Conservation (phyloP, 2,329 filamentous ascomycete species). For the Calycina herbarum region DNA sequence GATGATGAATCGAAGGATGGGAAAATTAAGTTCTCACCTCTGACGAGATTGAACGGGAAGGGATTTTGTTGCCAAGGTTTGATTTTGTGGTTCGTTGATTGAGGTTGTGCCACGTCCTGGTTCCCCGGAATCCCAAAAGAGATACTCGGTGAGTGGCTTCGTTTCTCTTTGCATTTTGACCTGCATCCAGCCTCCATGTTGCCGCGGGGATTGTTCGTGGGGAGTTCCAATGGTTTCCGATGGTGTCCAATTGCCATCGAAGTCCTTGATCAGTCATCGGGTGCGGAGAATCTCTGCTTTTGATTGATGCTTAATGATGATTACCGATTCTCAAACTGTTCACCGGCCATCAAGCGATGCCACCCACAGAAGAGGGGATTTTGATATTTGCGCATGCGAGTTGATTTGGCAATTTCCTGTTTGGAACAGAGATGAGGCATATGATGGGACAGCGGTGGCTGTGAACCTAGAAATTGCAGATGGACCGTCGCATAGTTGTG, state of each 20-base stretch:
- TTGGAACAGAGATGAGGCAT: not conserved
- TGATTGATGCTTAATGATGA: too few relatives aligned
- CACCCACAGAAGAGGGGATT: not conserved
- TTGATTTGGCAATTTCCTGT: not conserved
- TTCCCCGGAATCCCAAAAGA: not conserved
- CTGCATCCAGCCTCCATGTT: not conserved
- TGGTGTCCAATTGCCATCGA: not conserved
- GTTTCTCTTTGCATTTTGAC: not conserved
- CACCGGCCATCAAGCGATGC: slow-evolving; percentile 10
- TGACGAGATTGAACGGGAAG: not conserved
- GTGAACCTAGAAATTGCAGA: slow-evolving; percentile 5
- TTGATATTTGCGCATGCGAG: not conserved
- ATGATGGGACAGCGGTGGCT: slow-evolving; percentile 15
- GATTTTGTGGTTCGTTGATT: slow-evolving; percentile 1
- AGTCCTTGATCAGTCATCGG: not conserved
- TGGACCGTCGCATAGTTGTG: too few relatives aligned
- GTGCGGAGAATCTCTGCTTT: not conserved
- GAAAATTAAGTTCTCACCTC: not conserved
- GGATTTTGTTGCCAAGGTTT: slow-evolving; percentile 1
- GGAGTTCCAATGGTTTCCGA: not conserved
- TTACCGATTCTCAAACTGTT: slow-evolving; percentile 1
- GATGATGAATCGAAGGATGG: not conserved
- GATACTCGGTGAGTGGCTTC: slow-evolving; percentile 20
- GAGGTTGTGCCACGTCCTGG: not conserved
- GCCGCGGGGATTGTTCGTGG: not conserved